These are phyloP conservation scores for Venturia carpophila DNA, from an alignment of 2,329 filamentous ascomycete species.

Conservation along the genomic window DNA sequence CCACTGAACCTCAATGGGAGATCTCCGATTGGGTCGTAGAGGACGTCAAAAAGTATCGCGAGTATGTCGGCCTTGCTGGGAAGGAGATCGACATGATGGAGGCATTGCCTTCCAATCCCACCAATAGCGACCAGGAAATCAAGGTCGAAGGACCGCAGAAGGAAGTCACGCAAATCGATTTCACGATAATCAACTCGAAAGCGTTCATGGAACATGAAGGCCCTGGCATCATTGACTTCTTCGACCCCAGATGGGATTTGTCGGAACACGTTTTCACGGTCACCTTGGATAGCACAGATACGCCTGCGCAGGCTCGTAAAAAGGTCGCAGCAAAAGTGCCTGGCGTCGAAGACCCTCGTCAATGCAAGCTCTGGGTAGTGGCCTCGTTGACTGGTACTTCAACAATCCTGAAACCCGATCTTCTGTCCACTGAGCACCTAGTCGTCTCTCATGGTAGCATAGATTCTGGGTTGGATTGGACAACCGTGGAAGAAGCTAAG, in stretches of 20 bases:
- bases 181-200: slow-evolving; percentile 30
- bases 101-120: slow-evolving; percentile 8
- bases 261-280: slow-evolving; percentile 18
- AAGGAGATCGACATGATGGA: slow-evolving; percentile 6
- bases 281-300: slow-evolving; percentile 10
- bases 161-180: slow-evolving; percentile 27
- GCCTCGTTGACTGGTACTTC: slow-evolving; percentile 25
- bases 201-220: slow-evolving; percentile 31
- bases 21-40: slow-evolving; percentile 32
- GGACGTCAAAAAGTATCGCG: slow-evolving; percentile 25
- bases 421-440: slow-evolving; percentile 1
- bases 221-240: slow-evolving; percentile 31
- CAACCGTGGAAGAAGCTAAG: slow-evolving; percentile 3
- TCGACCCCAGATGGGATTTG: slow-evolving; percentile 21
- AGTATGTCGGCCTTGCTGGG: not conserved
- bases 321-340: slow-evolving; percentile 16
- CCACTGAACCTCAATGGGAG: slow-evolving; percentile 40
- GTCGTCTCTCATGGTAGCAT: slow-evolving; percentile 7
- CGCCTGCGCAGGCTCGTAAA: slow-evolving; percentile 12
- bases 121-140: slow-evolving; percentile 16
- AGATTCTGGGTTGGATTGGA: slow-evolving; percentile 15
- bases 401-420: slow-evolving; percentile 8
- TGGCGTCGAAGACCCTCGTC: slow-evolving; percentile 30
- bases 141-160: slow-evolving; percentile 8
- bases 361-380: slow-evolving; percentile 36